Evolutionary conservation across 2,329 filamentous ascomycete genomes (phyloP).

Genomic region (Cordyceps sp.): DNA sequence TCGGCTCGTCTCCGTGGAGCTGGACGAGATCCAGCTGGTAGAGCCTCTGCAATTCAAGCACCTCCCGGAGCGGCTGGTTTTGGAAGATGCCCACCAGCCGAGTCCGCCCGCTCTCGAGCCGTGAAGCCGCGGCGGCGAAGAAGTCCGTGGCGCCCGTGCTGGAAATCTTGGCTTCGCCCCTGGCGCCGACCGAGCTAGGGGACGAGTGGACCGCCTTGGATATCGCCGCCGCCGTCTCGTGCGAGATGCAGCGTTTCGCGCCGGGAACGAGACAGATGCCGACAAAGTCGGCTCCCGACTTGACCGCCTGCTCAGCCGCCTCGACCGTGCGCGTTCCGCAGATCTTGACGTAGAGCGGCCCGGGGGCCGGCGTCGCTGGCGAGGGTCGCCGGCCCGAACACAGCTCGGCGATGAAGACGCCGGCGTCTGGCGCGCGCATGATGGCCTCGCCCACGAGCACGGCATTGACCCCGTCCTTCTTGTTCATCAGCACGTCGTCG

Average conservation of each 20-base stretch:
- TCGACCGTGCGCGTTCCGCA: constrained; percentile 79
- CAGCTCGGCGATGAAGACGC: constrained; percentile 67
- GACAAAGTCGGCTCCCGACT: constrained; percentile 78
- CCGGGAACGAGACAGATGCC: constrained; percentile 83
- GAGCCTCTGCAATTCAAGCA: constrained; percentile 60
- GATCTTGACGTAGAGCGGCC: constrained; percentile 68
- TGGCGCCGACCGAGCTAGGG: constrained; percentile 27
- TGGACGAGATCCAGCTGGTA: constrained; percentile 80
- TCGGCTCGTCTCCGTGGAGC: constrained; percentile 76
- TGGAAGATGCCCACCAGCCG: constrained; percentile 88
- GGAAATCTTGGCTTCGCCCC: constrained; percentile 10
- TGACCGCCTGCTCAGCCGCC: constrained; percentile 62
- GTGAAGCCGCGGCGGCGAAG: constrained; percentile 41
- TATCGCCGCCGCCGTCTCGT: constrained; percentile 66
- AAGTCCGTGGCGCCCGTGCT: constrained; percentile 41
- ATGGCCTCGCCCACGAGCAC: constrained; percentile 90
- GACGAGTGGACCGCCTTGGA: constrained; percentile 61
- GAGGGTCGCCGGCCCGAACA: constrained; percentile 40
- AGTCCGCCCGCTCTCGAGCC: constrained; percentile 40
- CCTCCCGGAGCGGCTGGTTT: constrained; percentile 70
- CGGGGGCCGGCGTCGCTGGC: constrained; percentile 16
- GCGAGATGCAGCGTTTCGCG: constrained; percentile 61
- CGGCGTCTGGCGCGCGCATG: constrained; percentile 77
- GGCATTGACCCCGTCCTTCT: constrained; percentile 78
- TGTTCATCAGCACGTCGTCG: constrained; percentile 75